These are phyloP conservation scores for Thalassiosira mediterranea DNA, from an alignment of 352 stramenopile genomes.

Conservation along the genomic window DNA sequence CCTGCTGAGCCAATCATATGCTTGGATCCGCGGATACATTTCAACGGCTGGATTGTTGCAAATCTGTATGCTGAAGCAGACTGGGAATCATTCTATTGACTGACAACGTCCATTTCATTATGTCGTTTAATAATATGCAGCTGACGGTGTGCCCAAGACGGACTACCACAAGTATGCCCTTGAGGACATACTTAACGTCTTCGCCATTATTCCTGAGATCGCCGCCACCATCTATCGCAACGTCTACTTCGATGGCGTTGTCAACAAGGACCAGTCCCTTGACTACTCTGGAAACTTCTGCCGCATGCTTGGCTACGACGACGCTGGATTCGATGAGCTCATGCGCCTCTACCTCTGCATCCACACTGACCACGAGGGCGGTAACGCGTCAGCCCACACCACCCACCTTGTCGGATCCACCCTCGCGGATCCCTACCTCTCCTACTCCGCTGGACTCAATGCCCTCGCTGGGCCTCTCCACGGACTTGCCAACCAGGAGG, in stretches of 20 bases:
- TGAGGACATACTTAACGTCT: slow-evolving; percentile 98
- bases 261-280: slow-evolving; percentile 92
- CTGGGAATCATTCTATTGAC: too few species aligned
- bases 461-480: slow-evolving; percentile 97
- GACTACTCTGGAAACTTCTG: slow-evolving; percentile 99
- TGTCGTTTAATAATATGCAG: too few species aligned
- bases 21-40: too few species aligned
- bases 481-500: slow-evolving; percentile 99
- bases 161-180: slow-evolving; percentile 97
- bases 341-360: slow-evolving; percentile 99
- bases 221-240: slow-evolving; percentile 98
- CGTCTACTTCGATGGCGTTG: slow-evolving; percentile 96
- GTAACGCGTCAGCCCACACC: slow-evolving; percentile 97
- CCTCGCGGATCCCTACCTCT: slow-evolving; percentile 97
- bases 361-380: slow-evolving; percentile 98
- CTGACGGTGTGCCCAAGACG: slow-evolving; percentile 95
- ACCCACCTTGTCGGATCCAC: slow-evolving; percentile 98
- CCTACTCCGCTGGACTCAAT: slow-evolving; percentile 95
- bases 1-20: too few species aligned
- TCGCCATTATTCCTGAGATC: slow-evolving; percentile 96
- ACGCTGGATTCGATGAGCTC: slow-evolving; percentile 96
- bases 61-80: too few species aligned
- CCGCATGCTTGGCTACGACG: slow-evolving; percentile 97
- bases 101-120: too few species aligned
- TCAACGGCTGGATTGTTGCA: too few species aligned